Base-by-base conservation (phyloP, 345 rosid genomes). In the Rhodamnia argentea region DNA sequence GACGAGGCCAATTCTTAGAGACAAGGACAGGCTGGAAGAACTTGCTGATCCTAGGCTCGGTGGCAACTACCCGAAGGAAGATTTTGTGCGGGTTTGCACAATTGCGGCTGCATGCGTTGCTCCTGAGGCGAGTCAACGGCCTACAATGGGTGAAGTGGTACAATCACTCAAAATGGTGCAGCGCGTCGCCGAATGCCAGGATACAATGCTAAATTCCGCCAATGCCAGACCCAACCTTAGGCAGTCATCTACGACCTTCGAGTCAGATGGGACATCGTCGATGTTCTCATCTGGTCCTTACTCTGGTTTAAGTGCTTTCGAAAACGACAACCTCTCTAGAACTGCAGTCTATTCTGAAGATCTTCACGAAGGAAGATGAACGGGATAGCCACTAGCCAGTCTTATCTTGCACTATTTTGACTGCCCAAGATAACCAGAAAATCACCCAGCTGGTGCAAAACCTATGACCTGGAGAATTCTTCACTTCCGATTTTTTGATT, bases 131-230 rank as follows among this genome's bases (percentile, higher is more conserved):
- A 97, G 87, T 90, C 99, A 96, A 86, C 90, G 99, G 89, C 99
- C 99, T 29, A 94, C 99, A 22, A 97, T 96, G 99, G 99, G 99
- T 3, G 99, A 97, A 94, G 99, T 97, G 86, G 99, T 97, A 24
- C 99, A 97, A 89, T 97, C 99, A n/a, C 95, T 97, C 16, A 97
- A 97, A 91, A 97, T 97, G 99, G 99, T 97, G 84, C 99, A 96
- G 92, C 93, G 97, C 0, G 93, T 92, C 0, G 87, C 94, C 5
- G 99, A 97, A 90, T 90, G 93, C 87, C 99, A 94, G 70, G 99
- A 97, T 76, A 85, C 95, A 10, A 83, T 89, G 82, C 55, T 88
- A 87, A 87, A 87, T 84, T 76, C 89, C 47, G 53, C 91, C 50
- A 94, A 91, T 76, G 87, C 90, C 84, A 92, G 94, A 56, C 93